These are phyloP conservation scores for Ajuga chamaepitys DNA, from an alignment of 257 asterid genomes.

Conservation along the genomic window DNA sequence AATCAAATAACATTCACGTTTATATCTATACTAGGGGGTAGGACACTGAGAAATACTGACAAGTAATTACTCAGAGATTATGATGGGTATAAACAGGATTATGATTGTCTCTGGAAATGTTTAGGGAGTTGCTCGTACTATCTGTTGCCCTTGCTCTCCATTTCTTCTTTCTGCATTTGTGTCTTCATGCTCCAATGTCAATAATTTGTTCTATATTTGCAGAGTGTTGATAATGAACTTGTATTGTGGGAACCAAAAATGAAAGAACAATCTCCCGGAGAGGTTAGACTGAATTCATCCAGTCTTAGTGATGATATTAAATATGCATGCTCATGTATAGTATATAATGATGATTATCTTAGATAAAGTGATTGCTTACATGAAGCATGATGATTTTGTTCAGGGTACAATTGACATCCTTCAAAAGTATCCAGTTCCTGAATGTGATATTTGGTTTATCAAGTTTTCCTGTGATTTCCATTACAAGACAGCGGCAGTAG, in stretches of 20 bases:
- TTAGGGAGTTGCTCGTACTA: background rate
- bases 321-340: slow-evolving; percentile 4
- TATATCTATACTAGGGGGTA: background rate
- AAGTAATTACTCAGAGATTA: background rate
- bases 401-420: slow-evolving; percentile 95
- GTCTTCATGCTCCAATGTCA: background rate
- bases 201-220: slow-evolving; percentile 20
- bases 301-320: background rate
- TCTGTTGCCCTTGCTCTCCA: background rate
- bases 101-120: background rate
- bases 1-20: background rate
- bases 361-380: background rate
- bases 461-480: slow-evolving; percentile 91
- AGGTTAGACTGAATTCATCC: slow-evolving; percentile 45
- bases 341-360: background rate
- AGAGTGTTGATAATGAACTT: slow-evolving; percentile 97
- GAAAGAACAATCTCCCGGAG: slow-evolving; percentile 96
- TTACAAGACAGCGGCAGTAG: slow-evolving; percentile 73
- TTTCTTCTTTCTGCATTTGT: background rate
- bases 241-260: slow-evolving; percentile 95
- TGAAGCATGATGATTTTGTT: slow-evolving; percentile 20
- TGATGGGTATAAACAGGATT: background rate
- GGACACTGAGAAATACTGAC: background rate
- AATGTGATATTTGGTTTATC: slow-evolving; percentile 97
- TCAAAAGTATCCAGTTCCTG: slow-evolving; percentile 96